Base-by-base conservation (phyloP, 2,329 filamentous ascomycete genomes). In the Fusarium anguioides region DNA sequence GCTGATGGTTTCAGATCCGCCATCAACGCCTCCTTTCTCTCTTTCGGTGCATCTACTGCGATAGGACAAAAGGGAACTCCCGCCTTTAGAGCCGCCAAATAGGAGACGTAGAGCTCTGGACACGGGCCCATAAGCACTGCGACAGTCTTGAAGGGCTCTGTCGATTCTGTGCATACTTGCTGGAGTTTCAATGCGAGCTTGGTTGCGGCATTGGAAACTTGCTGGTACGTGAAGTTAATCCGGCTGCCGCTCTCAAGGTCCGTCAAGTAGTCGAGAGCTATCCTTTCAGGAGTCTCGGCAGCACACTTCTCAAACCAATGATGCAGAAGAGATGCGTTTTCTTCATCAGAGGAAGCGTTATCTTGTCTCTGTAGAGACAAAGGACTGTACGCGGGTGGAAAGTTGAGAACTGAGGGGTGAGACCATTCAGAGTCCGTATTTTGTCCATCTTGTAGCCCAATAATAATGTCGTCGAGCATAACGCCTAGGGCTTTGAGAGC, bases 51-150 rank as follows among this genome's bases (percentile, higher is more conserved):
- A 2, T 66, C 63, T 2, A 57, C 40, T 0, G 56, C 35, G 5
- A 66, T 45, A 0, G 63, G 63, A 6, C 63, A 66, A 6, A 66
- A 66, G 2, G 63, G n/a, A 4, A 57, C 11, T 8, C 56, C 63
- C 4, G 49, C 40, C 11, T 66, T 66, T 1, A 51, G 29, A 12
- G 36, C 49, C 11, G 62, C 63, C 1, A 66, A 2, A 6, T 66
- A 66, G 2, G 55, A 51, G 14, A 66, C 35, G 14, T 63, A 66
- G 5, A 66, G 45, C 4, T 66, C 62, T 4, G 62, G 63, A 0
- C 56, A 63, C 11, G 63, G 40, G 2, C 62, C 63, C 1, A 66
- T 51, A 1, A 47, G 20, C 1, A 66, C 27, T 0, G 62, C 62
- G 11, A 62, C 27, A 1, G 45, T 57, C 11, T 40, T 66, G 10